Base-by-base conservation (phyloP, 345 rosid species). In the Limnanthes douglasii region DNA sequence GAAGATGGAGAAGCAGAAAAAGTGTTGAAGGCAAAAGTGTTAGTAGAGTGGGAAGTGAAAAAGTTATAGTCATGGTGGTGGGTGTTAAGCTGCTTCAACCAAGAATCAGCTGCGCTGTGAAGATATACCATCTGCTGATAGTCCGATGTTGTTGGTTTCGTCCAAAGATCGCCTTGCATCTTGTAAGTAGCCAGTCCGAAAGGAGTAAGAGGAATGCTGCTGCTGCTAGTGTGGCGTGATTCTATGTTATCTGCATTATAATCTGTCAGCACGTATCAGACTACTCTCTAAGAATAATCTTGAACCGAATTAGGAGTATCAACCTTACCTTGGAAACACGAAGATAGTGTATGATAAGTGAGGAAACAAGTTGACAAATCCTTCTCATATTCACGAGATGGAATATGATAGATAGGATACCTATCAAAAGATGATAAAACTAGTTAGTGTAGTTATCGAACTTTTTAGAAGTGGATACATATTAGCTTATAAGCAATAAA, bases 341-440 rank as follows among this genome's bases (percentile, higher is more conserved):
- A 75, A 13, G 95, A 83, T 31, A 83, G 43, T 5, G 95, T 69
- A 49, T 78, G 95, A 52, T 59, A 83, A 26, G 78, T 70, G 39
- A 83, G 66, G 68, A 83, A 83, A 66, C 83, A 67, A 0, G 95
- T 50, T 1, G 66, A 51, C 62, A 83, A 54, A 55, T 78, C 92
- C 60, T 78, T 72, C 34, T 69, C 61, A 25, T 39, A 56, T 49
- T 54, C 62, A 31, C 50, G 34, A 13, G 59, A 49, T 9, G 92
- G 92, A 51, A 83, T 75, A 29, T 61, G 73, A 57, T 78, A 83
- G 11, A 83, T 78, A 1, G 92, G 92, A 38, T 83, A 78, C 95
- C 90, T 83, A 41, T 30, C 3, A 4, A 41, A 39, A n/a, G n/a
- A n/a, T n/a, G n/a, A n/a, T n/a, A n/a, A n/a, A n/a, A n/a, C n/a